A percentile compares a stretch with the other conserved stretches of the same genome.
Conservation (phyloP, 116 monocot species). For the Zostera marina region DNA sequence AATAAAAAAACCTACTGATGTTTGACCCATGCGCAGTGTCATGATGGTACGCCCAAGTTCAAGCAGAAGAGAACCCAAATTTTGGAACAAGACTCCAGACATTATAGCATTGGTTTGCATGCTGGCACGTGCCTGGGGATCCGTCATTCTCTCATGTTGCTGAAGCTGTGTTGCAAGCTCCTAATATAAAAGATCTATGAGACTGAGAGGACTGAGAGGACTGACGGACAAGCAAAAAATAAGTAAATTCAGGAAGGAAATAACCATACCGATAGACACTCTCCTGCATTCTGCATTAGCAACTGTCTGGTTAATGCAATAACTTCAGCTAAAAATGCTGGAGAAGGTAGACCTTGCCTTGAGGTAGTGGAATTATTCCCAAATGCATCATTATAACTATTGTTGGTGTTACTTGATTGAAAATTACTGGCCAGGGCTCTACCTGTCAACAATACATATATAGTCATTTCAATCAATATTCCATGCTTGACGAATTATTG, state of each 20-base stretch:
- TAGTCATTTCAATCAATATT: background rate
- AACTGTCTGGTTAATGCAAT: slow-evolving; percentile 39
- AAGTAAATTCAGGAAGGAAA: background rate
- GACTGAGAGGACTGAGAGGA: no score
- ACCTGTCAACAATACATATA: no score
- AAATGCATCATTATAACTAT: slow-evolving; percentile 7
- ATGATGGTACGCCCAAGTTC: slow-evolving; percentile 94
- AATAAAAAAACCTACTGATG: slow-evolving; percentile 46
- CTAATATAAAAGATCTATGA: no score
- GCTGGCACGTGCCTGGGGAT: slow-evolving; percentile 19
- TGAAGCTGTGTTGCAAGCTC: slow-evolving; percentile 52
- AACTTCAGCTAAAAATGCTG: slow-evolving; percentile 45
- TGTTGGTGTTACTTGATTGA: no score
- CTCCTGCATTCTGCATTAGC: slow-evolving; percentile 35
- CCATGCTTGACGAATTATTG: background rate
- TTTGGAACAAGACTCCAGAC: slow-evolving; percentile 55
- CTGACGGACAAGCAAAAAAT: no score
- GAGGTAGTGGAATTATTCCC: slow-evolving; percentile 10
- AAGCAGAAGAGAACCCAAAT: slow-evolving; percentile 74
- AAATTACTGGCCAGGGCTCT: no score
- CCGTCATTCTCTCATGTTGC: slow-evolving; percentile 31
- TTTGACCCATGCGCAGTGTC: slow-evolving; percentile 74
- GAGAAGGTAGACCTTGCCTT: slow-evolving; percentile 36
- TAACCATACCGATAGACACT: slow-evolving; percentile 18
- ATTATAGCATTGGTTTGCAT: slow-evolving; percentile 60